A percentile compares a stretch with the other conserved stretches of the same genome.
Evolutionary conservation across 768 basidiomycete genomes (phyloP).

Genomic region (Serendipita sp.): DNA sequence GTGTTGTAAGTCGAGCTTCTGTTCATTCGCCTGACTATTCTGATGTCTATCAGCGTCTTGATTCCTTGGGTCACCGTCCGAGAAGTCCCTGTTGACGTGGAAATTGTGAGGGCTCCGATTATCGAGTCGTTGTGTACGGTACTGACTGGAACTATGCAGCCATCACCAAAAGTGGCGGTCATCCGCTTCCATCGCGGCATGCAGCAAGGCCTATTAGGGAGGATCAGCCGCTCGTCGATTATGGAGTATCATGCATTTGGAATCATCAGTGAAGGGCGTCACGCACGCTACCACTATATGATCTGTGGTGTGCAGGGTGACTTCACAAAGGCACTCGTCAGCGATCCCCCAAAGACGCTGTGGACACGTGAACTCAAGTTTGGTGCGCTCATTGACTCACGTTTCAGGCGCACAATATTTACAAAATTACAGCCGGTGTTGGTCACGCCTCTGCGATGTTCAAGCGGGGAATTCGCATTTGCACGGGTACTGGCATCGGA

Average conservation of each 20-base stretch:
- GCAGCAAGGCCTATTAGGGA: conserved; percentile 64
- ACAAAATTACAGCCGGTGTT: conserved; percentile 48
- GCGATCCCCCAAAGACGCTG: conserved; percentile 47
- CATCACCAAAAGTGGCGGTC: conserved; percentile 63
- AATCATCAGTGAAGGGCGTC: conserved; percentile 55
- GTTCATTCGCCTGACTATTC: neutral
- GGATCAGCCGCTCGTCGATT: conserved; percentile 54
- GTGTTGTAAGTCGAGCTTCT: conserved; percentile 33
- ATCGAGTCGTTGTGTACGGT: conserved; percentile 3
- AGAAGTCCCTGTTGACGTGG: conserved; percentile 56
- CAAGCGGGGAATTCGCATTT: conserved; percentile 65
- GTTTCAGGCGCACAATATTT: neutral
- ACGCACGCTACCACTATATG: conserved; percentile 65
- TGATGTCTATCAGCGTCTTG: conserved; percentile 31
- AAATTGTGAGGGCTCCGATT: conserved; percentile 35
- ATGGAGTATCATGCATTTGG: conserved; percentile 78
- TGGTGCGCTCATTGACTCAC: conserved; percentile 23
- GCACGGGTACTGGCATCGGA: conserved; percentile 69
- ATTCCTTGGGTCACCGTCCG: conserved; percentile 65
- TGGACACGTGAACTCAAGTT: conserved; percentile 65
- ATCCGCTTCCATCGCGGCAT: conserved; percentile 68
- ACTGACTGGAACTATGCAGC: conserved; percentile 25
- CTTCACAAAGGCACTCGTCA: conserved; percentile 57
- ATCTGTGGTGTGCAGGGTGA: conserved; percentile 73
- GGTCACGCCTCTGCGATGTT: conserved; percentile 71